These are phyloP conservation scores for Salix brachista DNA, from an alignment of 345 rosid genomes.

Conservation along the genomic window DNA sequence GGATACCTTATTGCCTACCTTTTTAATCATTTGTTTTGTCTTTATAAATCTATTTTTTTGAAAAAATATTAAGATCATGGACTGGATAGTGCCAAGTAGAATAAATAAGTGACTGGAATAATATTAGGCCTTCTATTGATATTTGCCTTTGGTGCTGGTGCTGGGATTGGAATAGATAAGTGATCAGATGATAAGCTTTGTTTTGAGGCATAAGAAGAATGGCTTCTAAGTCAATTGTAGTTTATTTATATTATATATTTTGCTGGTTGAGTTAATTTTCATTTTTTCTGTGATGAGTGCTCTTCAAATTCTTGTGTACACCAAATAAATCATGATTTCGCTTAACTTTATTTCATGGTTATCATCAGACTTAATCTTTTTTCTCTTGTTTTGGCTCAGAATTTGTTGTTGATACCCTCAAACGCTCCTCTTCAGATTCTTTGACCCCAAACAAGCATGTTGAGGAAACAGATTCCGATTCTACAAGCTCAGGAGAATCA, in stretches of 20 bases:
- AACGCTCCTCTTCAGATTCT: slow-evolving; percentile 15
- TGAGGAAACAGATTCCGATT: slow-evolving; percentile 19
- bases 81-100: neutral
- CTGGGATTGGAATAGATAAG: neutral
- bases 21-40: neutral
- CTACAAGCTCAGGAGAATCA: slow-evolving; percentile 19
- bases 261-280: neutral
- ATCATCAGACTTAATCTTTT: neutral
- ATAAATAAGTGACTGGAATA: neutral
- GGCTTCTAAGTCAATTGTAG: neutral
- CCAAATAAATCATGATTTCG: neutral
- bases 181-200: neutral
- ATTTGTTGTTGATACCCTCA: slow-evolving; percentile 8
- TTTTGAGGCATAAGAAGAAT: neutral
- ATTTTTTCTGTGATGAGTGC: neutral
- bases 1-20: neutral
- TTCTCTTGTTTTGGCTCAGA: slow-evolving; percentile 7
- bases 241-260: neutral
- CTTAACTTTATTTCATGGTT: neutral
- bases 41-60: neutral
- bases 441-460: slow-evolving; percentile 18
- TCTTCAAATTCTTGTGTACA: neutral
- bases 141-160: neutral
- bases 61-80: too few relatives aligned
- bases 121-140: neutral